Conservation (phyloP, 176 grass and related monocot species). For the Hordeum marinum region DNA sequence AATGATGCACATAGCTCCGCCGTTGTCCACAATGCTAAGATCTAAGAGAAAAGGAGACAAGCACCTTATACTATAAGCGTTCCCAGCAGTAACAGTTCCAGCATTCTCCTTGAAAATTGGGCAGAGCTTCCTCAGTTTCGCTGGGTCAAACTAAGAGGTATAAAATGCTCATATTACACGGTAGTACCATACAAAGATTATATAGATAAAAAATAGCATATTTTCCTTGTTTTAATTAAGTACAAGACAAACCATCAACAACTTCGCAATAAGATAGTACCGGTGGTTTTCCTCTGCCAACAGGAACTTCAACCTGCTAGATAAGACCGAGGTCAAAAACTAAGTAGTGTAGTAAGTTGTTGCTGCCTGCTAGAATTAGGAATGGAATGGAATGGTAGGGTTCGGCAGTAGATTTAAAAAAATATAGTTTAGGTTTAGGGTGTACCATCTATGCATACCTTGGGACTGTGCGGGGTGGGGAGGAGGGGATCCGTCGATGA, state of each 20-base stretch:
- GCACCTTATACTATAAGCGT: slow-evolving; percentile 85
- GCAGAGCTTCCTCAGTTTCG: slow-evolving; percentile 79
- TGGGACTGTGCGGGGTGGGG: too few relatives aligned
- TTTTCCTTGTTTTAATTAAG: background rate
- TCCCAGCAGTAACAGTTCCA: slow-evolving; percentile 92
- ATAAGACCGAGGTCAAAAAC: too few relatives aligned
- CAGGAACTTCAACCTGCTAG: too few relatives aligned
- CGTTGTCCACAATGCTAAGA: background rate
- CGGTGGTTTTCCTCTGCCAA: too few relatives aligned
- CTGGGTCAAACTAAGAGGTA: slow-evolving; percentile 73
- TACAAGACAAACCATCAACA: background rate
- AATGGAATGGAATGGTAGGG: too few relatives aligned
- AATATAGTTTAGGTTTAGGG: too few relatives aligned
- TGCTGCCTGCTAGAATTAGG: too few relatives aligned
- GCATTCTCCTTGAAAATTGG: slow-evolving; percentile 88
- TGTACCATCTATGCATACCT: too few relatives aligned
- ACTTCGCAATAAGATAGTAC: background rate
- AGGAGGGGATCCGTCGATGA: too few relatives aligned
- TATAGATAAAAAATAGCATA: background rate
- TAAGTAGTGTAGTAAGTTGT: too few relatives aligned
- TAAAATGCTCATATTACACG: background rate
- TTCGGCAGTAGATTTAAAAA: too few relatives aligned
- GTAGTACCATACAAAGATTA: background rate
- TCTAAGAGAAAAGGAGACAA: background rate
- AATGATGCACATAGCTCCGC: too few relatives aligned